Evolutionary conservation across 805 yeast species (phyloP).

Genomic region (Monosporozyma aerobia): DNA sequence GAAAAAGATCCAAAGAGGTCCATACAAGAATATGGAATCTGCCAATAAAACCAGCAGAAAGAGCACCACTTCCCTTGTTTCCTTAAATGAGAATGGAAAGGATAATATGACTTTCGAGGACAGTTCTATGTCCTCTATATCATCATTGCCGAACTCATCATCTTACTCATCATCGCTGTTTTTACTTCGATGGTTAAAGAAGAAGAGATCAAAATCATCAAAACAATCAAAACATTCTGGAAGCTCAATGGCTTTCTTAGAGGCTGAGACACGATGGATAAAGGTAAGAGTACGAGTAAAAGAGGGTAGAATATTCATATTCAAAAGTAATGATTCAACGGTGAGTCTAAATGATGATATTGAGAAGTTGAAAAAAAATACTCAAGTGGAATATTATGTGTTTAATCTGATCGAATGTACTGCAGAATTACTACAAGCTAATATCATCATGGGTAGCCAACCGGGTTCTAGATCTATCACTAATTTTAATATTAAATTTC

Average conservation of each 20-base stretch:
- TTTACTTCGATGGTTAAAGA: slow-evolving; percentile 18
- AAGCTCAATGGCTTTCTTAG: slow-evolving; percentile 17
- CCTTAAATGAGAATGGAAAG: neutral
- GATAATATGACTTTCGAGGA: neutral
- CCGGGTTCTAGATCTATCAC: slow-evolving; percentile 4
- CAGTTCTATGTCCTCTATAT: neutral
- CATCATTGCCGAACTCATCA: neutral
- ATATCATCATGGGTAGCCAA: slow-evolving; percentile 14
- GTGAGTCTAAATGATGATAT: slow-evolving; percentile 1
- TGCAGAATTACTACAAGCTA: slow-evolving; percentile 24
- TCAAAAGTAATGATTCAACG: slow-evolving; percentile 3
- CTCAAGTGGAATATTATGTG: slow-evolving; percentile 8
- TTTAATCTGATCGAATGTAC: slow-evolving; percentile 21
- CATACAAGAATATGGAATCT: neutral
- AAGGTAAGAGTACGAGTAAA: slow-evolving; percentile 14
- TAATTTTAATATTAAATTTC: slow-evolving; percentile 20
- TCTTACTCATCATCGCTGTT: neutral
- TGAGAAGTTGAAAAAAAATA: slow-evolving; percentile 5
- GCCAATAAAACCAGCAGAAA: neutral
- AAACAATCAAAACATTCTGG: neutral
- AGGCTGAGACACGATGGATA: slow-evolving; percentile 15
- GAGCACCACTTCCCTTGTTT: neutral
- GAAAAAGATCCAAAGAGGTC: slow-evolving; percentile 1
- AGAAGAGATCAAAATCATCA: neutral
- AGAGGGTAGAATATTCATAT: slow-evolving; percentile 25